These are phyloP conservation scores for Colletotrichum abscissum DNA, from an alignment of 2,329 filamentous ascomycete genomes.

Conservation along the genomic window DNA sequence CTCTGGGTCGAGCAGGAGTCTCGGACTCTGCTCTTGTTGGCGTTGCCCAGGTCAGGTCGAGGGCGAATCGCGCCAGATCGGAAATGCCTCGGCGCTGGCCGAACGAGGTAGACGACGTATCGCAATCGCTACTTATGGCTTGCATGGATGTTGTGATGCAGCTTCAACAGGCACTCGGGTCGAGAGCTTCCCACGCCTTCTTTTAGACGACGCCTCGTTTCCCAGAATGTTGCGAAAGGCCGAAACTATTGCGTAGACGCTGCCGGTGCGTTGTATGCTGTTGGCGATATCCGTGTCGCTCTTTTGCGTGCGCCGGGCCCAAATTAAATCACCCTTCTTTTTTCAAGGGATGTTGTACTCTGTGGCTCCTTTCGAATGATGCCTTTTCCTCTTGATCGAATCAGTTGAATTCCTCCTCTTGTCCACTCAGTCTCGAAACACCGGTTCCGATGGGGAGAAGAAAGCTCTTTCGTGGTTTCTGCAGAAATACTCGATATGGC, in stretches of 20 bases:
- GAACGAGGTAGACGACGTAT: conserved; percentile 59
- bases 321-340: neutral
- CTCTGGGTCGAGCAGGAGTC: conserved; percentile 65
- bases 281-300: neutral
- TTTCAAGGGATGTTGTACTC: neutral
- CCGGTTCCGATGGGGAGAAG: neutral
- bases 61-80: conserved; percentile 64
- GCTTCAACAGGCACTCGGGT: conserved; percentile 36
- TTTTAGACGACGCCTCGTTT: conserved; percentile 26
- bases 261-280: neutral
- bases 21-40: conserved; percentile 62
- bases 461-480: neutral
- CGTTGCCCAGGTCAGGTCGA: conserved; percentile 65
- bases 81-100: conserved; percentile 69
- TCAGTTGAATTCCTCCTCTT: neutral
- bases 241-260: neutral
- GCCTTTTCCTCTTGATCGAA: neutral
- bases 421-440: neutral
- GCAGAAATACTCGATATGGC: neutral
- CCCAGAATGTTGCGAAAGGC: conserved; percentile 23
- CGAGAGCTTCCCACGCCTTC: conserved; percentile 30
- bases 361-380: neutral
- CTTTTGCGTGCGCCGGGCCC: neutral
- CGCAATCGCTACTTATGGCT: conserved; percentile 57
- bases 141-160: conserved; percentile 62